Percentiles rank a stretch among this genome's conserved stretches.
phyloP scores from a whole-genome alignment of 2,329 filamentous ascomycete genomes.

The Trichoderma harzianum region DNA sequence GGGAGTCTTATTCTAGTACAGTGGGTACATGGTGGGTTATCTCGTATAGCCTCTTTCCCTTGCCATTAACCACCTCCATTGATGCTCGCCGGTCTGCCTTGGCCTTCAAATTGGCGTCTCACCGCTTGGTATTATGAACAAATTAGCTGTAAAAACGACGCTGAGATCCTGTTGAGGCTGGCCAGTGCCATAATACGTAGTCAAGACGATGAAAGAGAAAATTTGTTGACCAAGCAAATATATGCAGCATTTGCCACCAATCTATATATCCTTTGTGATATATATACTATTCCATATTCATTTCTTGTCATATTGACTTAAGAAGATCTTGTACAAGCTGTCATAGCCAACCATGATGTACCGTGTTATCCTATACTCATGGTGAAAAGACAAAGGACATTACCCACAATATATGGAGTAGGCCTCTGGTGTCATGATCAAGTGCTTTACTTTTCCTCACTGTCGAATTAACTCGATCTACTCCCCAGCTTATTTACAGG shows the following conservation, averaged over 20 bases:
- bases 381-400: background rate
- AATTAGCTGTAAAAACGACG: background rate
- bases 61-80: background rate
- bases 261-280: background rate
- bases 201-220: background rate
- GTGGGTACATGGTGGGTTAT: background rate
- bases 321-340: too few species aligned
- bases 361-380: too few species aligned
- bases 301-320: background rate
- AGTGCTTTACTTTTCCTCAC: background rate
- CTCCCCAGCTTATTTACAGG: too few species aligned
- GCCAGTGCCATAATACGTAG: background rate
- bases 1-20: background rate
- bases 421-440: background rate
- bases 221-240: background rate
- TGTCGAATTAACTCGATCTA: too few species aligned
- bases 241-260: background rate
- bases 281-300: background rate
- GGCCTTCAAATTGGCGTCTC: background rate
- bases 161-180: background rate
- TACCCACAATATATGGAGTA: background rate
- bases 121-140: background rate
- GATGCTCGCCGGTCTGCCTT: background rate
- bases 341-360: too few species aligned
- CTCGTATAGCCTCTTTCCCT: background rate